phyloP scores from a whole-genome alignment of 768 basidiomycete species.

The Mycena capillaripes region DNA sequence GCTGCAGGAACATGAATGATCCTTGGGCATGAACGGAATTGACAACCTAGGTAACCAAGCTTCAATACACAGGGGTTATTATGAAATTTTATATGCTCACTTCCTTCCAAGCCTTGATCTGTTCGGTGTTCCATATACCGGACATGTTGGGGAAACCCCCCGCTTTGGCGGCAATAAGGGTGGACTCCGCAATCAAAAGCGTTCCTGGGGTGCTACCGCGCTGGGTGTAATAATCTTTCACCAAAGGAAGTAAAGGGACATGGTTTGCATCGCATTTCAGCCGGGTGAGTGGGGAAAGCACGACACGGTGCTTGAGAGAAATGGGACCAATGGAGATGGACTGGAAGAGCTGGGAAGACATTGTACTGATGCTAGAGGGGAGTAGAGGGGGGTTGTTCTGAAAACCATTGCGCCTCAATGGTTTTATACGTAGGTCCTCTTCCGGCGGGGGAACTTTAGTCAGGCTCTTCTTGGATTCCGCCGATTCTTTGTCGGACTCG shows the following conservation, averaged over 20 bases:
- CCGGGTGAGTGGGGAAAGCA: slow-evolving; percentile 53
- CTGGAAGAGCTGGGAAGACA: slow-evolving; percentile 22
- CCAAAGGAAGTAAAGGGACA: slow-evolving; percentile 43
- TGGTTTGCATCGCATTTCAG: slow-evolving; percentile 41
- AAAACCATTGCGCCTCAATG: not conserved
- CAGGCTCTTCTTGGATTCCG: no score
- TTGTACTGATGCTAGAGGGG: not conserved
- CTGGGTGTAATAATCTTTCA: slow-evolving; percentile 48
- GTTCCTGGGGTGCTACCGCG: slow-evolving; percentile 49
- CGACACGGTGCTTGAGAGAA: slow-evolving; percentile 47
- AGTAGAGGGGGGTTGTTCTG: not conserved
- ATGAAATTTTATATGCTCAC: slow-evolving; percentile 28
- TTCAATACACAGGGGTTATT: not conserved
- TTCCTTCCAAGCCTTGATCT: slow-evolving; percentile 60
- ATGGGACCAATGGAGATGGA: slow-evolving; percentile 8
- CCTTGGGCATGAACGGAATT: slow-evolving; percentile 63
- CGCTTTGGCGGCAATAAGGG: slow-evolving; percentile 46
- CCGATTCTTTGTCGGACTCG: no score
- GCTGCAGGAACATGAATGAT: slow-evolving; percentile 59
- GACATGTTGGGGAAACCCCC: slow-evolving; percentile 48
- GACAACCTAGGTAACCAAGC: slow-evolving; percentile 47
- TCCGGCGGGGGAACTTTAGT: no score
- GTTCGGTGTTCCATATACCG: slow-evolving; percentile 58
- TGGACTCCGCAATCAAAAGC: slow-evolving; percentile 58
- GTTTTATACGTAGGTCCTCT: no score